Evolutionary conservation across 352 stramenopile genomes (phyloP).

Genomic region (Globisporangium heterothallicum): DNA sequence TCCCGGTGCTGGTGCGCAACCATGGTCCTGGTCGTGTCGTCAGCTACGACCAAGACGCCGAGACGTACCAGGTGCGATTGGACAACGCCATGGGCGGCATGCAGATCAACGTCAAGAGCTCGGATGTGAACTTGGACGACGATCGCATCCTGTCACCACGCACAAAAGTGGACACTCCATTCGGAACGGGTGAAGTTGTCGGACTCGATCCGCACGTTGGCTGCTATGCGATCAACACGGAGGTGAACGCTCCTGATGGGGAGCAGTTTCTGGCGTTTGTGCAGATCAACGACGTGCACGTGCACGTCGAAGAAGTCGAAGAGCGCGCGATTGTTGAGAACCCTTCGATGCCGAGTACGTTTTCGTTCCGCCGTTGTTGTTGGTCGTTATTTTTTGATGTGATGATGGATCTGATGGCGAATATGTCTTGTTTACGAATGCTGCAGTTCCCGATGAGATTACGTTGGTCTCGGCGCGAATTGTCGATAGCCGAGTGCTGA

Average conservation of each 20-base stretch:
- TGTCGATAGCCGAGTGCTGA: slow-evolving; percentile 80
- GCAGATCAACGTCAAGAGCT: slow-evolving; percentile 61
- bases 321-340: slow-evolving; percentile 81
- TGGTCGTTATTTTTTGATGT: slow-evolving; percentile 1
- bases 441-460: slow-evolving; percentile 77
- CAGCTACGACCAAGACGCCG: slow-evolving; percentile 73
- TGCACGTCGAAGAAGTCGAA: slow-evolving; percentile 68
- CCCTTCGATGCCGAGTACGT: slow-evolving; percentile 70
- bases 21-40: slow-evolving; percentile 67
- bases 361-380: not conserved
- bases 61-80: slow-evolving; percentile 71
- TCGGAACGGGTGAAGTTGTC: slow-evolving; percentile 76
- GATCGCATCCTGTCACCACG: slow-evolving; percentile 81
- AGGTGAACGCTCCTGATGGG: slow-evolving; percentile 65
- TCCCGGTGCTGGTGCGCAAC: slow-evolving; percentile 74
- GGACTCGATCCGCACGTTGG: slow-evolving; percentile 83
- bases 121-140: slow-evolving; percentile 76
- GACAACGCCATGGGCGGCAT: slow-evolving; percentile 62
- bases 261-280: slow-evolving; percentile 82
- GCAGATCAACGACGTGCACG: slow-evolving; percentile 68
- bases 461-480: slow-evolving; percentile 74
- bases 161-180: slow-evolving; percentile 82
- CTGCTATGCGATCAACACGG: slow-evolving; percentile 85
- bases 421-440: slow-evolving; percentile 2
- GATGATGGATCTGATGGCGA: slow-evolving; percentile 16